Evolutionary conservation across 2,329 filamentous ascomycete species (phyloP), one percentile per base, ranked within the genome.

Genomic region (Fusarium sp.): DNA sequence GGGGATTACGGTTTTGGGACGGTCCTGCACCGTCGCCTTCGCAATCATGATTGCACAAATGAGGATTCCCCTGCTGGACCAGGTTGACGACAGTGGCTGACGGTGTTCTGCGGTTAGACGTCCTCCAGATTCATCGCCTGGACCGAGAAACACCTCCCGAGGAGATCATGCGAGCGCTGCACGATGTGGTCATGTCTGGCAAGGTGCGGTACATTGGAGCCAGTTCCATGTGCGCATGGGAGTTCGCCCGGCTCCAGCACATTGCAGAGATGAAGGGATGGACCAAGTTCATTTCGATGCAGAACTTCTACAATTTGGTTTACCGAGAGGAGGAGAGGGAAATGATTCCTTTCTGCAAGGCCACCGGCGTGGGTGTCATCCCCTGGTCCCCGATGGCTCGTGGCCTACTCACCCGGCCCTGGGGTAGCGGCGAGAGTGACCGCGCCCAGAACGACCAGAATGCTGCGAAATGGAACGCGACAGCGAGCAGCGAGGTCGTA

Each of bases 61-160:
- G 50, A 54, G 39, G 48, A 39, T 47, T 36, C 37, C 44, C 47
- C 37, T 46, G 50, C 44, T 44, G 23, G 39, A 61, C 44, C 56
- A 58, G 58, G 37, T 91, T 92, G 65, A 59, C 58, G 46, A 68
- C 57, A 16, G 57, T 46, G 60, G 63, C 57, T 55, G 50, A 60
- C 41, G 48, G 31, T 59, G 23, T 65, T n/a, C 23, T 44, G n/a
- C 18, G 18, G n/a, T 41, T 72, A 77, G 88, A 91, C 74, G 83
- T 89, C 37, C 81, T 90, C 18, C 87, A 90, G 76, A 87, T 91
- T 60, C 89, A 91, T 75, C 83, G 88, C 3, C 81, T 89, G 43
- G 88, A 91, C 73, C 79, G 80, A 4, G 81, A 82, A 2, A 89
- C 66, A 50, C 63, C 61, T 28, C 66, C 59, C 3, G 63, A 71